Evolutionary conservation across 2,329 filamentous ascomycete species (phyloP).

Genomic region (Neopestalotiopsis rosae): DNA sequence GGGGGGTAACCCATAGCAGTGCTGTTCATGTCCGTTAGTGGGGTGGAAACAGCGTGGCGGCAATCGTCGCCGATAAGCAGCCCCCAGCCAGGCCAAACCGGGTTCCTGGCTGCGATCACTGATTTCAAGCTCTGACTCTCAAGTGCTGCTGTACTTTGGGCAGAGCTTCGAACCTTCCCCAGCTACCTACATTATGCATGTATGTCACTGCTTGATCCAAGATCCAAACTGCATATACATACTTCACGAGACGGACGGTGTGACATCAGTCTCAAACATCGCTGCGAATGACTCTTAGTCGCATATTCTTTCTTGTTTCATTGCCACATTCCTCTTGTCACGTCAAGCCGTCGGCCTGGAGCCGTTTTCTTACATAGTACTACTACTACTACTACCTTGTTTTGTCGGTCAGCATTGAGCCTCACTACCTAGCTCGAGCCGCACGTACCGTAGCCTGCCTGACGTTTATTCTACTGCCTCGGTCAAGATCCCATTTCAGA

Average conservation of each 20-base stretch:
- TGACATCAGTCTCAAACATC: background rate
- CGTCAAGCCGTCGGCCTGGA: background rate
- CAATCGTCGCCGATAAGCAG: slow-evolving; percentile 6
- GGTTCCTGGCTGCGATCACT: background rate
- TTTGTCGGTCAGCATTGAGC: background rate
- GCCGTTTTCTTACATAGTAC: background rate
- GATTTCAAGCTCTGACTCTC: background rate
- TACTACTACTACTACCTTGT: background rate
- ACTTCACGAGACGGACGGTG: background rate
- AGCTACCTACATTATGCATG: background rate
- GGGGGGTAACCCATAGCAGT: background rate
- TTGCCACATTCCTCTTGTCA: background rate
- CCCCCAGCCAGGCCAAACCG: background rate
- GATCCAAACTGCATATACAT: background rate
- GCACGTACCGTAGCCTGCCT: background rate
- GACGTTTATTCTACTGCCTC: background rate
- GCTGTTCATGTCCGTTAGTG: background rate
- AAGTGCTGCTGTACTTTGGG: background rate
- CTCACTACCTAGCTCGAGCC: background rate
- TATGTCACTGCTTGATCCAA: background rate
- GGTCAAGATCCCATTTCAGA: background rate
- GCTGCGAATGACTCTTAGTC: background rate
- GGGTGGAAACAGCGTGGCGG: background rate
- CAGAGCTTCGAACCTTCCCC: background rate
- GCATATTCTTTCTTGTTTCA: background rate